Evolutionary conservation across 306 rosid genomes (phyloP), one percentile per base, ranked within the genome.

Genomic region (Lathyrus oleraceus): DNA sequence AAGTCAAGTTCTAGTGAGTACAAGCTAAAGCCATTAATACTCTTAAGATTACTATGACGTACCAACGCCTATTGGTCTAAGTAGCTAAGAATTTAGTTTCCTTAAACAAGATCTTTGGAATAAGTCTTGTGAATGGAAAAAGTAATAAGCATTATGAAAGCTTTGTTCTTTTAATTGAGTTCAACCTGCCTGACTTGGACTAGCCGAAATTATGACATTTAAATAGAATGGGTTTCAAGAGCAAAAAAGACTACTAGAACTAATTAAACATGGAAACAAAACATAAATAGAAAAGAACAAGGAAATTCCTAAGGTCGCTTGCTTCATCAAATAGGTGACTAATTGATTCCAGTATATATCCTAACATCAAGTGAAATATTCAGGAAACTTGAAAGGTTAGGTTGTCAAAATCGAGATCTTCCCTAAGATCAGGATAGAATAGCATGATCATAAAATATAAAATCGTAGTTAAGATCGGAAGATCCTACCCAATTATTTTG

Each of bases 21-120:
- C 48, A 70, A 70, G 45, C 76, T 59, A 56, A 28, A 43, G 59
- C 28, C 11, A 20, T 10, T 21, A 12, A 61, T 72, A 61, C 27
- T 28, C 12, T 10, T 10, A 61, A 38, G 28, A 61, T 20, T 17
- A 61, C 30, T 38, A 35, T 0, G 2, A 35, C 2, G 2, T 35
- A 61, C 28, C 25, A 38, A 17, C 20, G 8, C 4, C 10, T 61
- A 36, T 38, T 38, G 30, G 1, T 61, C 17, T 17, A 61, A 38
- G 49, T 2, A 8, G 63, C 47, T 15, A 38, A 17, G 48, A 61
- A 36, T 15, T 17, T 17, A 28, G 67, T 35, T 61, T 23, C 67
- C 28, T 36, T 16, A 61, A 35, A 61, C 8, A 61, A 36, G 10
- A 38, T 11, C 28, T 17, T 19, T 0, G 2, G 28, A 16, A 10